These are phyloP conservation scores for Fusarium sp. DNA, from an alignment of 2,329 filamentous ascomycete species.

Conservation along the genomic window DNA sequence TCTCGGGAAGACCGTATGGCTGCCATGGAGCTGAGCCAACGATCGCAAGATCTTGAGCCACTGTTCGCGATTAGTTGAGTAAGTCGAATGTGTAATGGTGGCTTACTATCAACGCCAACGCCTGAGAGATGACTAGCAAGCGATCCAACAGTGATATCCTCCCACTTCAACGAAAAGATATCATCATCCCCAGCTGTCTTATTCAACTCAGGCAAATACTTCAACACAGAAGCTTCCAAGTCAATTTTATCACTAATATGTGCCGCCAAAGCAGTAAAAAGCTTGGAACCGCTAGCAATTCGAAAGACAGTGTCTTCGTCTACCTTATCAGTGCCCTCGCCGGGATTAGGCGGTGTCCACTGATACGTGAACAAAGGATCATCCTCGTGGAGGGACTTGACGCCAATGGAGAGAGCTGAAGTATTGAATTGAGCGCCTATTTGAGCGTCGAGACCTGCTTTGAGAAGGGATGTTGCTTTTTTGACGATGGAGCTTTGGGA, in stretches of 20 bases:
- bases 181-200: conserved; percentile 40
- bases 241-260: conserved; percentile 46
- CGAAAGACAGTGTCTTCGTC: conserved; percentile 49
- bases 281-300: conserved; percentile 50
- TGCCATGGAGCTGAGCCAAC: conserved; percentile 43
- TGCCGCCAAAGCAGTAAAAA: conserved; percentile 48
- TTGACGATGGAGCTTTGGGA: conserved; percentile 46
- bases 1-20: conserved; percentile 47
- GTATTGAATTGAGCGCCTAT: conserved; percentile 43
- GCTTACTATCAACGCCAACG: conserved; percentile 51
- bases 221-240: conserved; percentile 56
- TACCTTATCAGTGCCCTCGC: conserved; percentile 40
- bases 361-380: conserved; percentile 52
- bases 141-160: conserved; percentile 58
- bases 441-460: conserved; percentile 40
- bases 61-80: conserved; percentile 31
- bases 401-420: conserved; percentile 52
- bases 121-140: conserved; percentile 59
- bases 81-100: fast-evolving
- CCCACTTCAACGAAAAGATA: conserved; percentile 55
- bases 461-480: conserved; percentile 40
- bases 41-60: conserved; percentile 48
- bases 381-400: conserved; percentile 56
- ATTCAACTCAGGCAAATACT: conserved; percentile 55
- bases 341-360: conserved; percentile 51